phyloP scores from a whole-genome alignment of 805 yeast genomes.

The Metschnikowia peoriensis region DNA sequence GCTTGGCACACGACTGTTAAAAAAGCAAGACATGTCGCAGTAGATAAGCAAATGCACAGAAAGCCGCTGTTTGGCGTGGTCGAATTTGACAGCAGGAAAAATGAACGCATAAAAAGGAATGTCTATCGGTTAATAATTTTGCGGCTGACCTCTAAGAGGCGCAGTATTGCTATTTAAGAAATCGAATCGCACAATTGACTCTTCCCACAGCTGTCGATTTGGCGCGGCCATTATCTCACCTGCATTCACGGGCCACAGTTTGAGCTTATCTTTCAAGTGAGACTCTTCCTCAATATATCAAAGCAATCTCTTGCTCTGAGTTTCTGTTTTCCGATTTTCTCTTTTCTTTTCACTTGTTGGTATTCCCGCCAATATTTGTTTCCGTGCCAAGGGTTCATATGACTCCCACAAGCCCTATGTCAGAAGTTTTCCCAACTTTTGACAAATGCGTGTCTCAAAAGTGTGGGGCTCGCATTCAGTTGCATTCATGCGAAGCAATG shows the following conservation, averaged over 20 bases:
- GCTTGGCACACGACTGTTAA: slow-evolving; percentile 4
- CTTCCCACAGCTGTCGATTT: not conserved
- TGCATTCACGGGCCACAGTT: not conserved
- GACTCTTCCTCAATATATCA: not conserved
- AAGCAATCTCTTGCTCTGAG: too few relatives aligned
- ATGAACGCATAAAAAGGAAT: not conserved
- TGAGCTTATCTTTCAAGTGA: not conserved
- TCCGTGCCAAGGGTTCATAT: too few relatives aligned
- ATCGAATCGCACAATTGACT: not conserved
- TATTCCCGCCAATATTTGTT: too few relatives aligned
- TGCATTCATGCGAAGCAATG: not conserved
- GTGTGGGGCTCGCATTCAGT: not conserved
- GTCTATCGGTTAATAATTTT: too few relatives aligned
- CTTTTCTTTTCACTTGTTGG: too few relatives aligned
- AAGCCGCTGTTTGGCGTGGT: not conserved
- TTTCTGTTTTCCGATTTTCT: too few relatives aligned
- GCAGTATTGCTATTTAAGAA: not conserved
- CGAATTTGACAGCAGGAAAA: not conserved
- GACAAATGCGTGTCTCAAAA: not conserved
- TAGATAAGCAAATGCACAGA: not conserved
- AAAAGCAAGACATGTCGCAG: slow-evolving; percentile 1
- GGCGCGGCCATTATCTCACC: not conserved
- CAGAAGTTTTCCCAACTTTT: not conserved
- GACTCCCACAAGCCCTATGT: too few relatives aligned
- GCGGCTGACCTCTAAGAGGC: not conserved